These are phyloP conservation scores for Salix viminalis DNA, from an alignment of 345 rosid species.

Conservation along the genomic window DNA sequence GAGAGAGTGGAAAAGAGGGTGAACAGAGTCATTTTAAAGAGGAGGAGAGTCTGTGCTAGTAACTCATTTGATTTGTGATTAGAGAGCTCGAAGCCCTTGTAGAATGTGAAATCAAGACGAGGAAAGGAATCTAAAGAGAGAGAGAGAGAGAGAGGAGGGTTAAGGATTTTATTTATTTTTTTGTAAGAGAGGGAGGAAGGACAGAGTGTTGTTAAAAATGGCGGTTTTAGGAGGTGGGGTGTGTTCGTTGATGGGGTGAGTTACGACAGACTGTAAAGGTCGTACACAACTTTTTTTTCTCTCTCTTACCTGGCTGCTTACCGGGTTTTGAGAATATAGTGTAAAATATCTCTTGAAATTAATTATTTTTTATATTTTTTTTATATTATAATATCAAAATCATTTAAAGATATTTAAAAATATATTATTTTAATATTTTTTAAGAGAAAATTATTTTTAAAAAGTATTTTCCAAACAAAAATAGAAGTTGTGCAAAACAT, in stretches of 20 bases:
- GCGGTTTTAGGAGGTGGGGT: constrained; percentile 21
- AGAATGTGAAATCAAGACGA: not conserved
- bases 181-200: not conserved
- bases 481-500: too few species aligned
- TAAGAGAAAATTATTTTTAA: too few species aligned
- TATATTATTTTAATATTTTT: too few species aligned
- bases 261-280: constrained; percentile 49
- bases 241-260: constrained; percentile 35
- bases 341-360: too few species aligned
- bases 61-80: not conserved
- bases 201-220: constrained; percentile 27
- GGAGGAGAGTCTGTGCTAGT: not conserved
- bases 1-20: not conserved
- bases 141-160: not conserved
- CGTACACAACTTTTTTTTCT: not conserved
- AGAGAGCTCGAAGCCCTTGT: not conserved
- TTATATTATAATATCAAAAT: too few species aligned
- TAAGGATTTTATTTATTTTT: not conserved
- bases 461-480: too few species aligned
- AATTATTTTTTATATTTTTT: too few species aligned
- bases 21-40: not conserved
- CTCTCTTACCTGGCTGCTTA: not conserved
- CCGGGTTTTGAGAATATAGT: too few species aligned
- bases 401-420: too few species aligned
- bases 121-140: not conserved